A percentile compares a stretch with the other conserved stretches of the same genome.
Conservation (phyloP, 2,329 filamentous ascomycete species). For the Sclerotinia sclerotiorum region DNA sequence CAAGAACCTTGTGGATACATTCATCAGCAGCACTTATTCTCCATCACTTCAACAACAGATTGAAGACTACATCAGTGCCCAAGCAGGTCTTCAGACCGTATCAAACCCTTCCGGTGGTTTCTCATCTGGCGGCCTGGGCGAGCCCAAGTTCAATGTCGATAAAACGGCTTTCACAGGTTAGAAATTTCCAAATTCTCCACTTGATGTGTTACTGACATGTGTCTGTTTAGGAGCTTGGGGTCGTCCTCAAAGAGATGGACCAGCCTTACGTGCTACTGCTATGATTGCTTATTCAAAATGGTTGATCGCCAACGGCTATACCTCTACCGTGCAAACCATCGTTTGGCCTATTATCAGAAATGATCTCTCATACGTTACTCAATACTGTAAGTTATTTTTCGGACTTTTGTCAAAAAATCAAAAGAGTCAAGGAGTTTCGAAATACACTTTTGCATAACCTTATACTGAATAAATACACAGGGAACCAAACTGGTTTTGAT, state of each 20-base stretch:
- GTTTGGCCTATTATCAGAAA: constrained; percentile 74
- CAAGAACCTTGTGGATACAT: constrained; percentile 67
- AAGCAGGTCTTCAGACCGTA: constrained; percentile 57
- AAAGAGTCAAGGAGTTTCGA: not conserved
- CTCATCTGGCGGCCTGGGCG: constrained; percentile 57
- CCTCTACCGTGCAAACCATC: constrained; percentile 48
- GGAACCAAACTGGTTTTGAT: constrained; percentile 62
- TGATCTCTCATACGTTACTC: constrained; percentile 71
- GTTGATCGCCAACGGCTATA: constrained; percentile 62
- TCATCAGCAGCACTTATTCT: constrained; percentile 53
- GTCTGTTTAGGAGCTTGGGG: constrained; percentile 56
- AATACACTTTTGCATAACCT: not conserved
- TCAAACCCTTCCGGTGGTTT: constrained; percentile 55
- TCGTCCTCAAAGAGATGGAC: constrained; percentile 77
- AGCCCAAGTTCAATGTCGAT: constrained; percentile 72
- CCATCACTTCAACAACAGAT: constrained; percentile 52
- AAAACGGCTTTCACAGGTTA: constrained; percentile 58
- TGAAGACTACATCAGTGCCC: constrained; percentile 65
- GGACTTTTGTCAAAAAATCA: no score
- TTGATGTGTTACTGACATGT: not conserved
- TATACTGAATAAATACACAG: constrained; percentile 10
- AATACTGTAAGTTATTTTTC: constrained; percentile 57
- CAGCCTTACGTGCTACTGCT: constrained; percentile 72
- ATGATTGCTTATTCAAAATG: constrained; percentile 72
- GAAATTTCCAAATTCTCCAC: not conserved